A percentile compares a stretch with the other conserved stretches of the same genome.
phyloP scores from a whole-genome alignment of 208 protist species.

The Porcisia hertigi region DNA sequence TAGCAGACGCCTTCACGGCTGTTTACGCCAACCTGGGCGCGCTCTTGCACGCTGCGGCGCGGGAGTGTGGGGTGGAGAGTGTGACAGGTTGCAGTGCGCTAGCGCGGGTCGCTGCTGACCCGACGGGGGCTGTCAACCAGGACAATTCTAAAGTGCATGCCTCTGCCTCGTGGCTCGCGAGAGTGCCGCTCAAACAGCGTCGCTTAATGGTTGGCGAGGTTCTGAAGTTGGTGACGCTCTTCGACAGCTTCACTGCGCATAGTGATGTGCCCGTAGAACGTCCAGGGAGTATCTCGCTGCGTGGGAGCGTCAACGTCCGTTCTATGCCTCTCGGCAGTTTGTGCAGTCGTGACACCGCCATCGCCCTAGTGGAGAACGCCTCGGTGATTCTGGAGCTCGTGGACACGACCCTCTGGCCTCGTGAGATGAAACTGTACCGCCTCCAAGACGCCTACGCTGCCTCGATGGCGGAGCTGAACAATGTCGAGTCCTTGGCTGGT shows the following conservation, averaged over 20 bases:
- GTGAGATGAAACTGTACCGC: slow-evolving; percentile 26
- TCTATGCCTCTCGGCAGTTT: slow-evolving; percentile 45
- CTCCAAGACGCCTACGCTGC: slow-evolving; percentile 21
- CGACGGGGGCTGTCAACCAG: neutral
- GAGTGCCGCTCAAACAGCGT: slow-evolving; percentile 43
- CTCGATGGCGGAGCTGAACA: slow-evolving; percentile 24
- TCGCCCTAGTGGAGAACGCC: slow-evolving; percentile 17
- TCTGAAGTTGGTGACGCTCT: slow-evolving; percentile 62
- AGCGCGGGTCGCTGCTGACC: neutral
- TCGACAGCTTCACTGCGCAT: slow-evolving; percentile 78
- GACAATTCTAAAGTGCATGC: slow-evolving; percentile 6
- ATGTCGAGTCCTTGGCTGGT: slow-evolving; percentile 12
- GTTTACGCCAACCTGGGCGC: slow-evolving; percentile 30
- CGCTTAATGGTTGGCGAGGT: slow-evolving; percentile 48
- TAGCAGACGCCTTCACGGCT: slow-evolving; percentile 65
- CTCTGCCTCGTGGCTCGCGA: slow-evolving; percentile 44
- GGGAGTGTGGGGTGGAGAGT: slow-evolving; percentile 33
- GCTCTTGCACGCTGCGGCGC: slow-evolving; percentile 36
- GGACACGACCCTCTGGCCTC: slow-evolving; percentile 23
- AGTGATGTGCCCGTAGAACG: slow-evolving; percentile 66
- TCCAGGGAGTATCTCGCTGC: slow-evolving; percentile 42
- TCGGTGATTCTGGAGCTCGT: slow-evolving; percentile 31
- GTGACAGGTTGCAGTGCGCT: slow-evolving; percentile 4
- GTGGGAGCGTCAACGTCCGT: slow-evolving; percentile 29
- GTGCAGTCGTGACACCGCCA: slow-evolving; percentile 45